Evolutionary conservation across 768 basidiomycete species (phyloP).

Genomic region (Mycena indigotica): DNA sequence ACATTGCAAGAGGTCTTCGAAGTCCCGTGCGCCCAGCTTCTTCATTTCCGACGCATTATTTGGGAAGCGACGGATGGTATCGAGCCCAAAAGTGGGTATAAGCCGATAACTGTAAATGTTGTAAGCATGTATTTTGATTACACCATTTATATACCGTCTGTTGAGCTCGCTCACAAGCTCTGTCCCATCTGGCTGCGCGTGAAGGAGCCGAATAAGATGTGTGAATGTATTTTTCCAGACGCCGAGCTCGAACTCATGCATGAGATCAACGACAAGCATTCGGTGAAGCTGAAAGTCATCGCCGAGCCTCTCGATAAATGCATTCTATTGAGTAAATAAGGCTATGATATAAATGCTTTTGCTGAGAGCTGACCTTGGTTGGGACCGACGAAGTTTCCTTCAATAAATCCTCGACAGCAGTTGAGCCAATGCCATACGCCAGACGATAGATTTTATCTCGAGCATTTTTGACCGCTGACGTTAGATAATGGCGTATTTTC

Average conservation of each 20-base stretch:
- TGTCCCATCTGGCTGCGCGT: conserved; percentile 20
- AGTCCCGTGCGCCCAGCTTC: conserved; percentile 32
- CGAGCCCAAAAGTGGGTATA: conserved; percentile 23
- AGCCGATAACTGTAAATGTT: conserved; percentile 19
- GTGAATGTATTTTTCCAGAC: conserved; percentile 37
- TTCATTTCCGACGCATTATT: conserved; percentile 29
- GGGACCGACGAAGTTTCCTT: conserved; percentile 13
- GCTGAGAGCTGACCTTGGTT: neutral
- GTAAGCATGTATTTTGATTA: neutral
- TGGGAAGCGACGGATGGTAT: conserved; percentile 29
- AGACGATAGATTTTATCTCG: conserved; percentile 2
- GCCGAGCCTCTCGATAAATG: conserved; percentile 31
- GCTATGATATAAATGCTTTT: neutral
- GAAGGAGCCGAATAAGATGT: conserved; percentile 38
- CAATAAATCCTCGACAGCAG: conserved; percentile 2
- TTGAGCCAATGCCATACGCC: neutral
- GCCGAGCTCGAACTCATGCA: too few species aligned
- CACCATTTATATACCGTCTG: conserved; percentile 20
- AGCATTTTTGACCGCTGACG: neutral
- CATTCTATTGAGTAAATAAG: conserved; percentile 31
- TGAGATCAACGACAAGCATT: conserved; percentile 35
- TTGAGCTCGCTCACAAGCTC: conserved; percentile 26
- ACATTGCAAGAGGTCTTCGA: conserved; percentile 37
- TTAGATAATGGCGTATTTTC: neutral
- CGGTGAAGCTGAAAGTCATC: conserved; percentile 29